These are phyloP conservation scores for Nitzschia inconspicua DNA, from an alignment of 108 stramenopile species.

Conservation along the genomic window DNA sequence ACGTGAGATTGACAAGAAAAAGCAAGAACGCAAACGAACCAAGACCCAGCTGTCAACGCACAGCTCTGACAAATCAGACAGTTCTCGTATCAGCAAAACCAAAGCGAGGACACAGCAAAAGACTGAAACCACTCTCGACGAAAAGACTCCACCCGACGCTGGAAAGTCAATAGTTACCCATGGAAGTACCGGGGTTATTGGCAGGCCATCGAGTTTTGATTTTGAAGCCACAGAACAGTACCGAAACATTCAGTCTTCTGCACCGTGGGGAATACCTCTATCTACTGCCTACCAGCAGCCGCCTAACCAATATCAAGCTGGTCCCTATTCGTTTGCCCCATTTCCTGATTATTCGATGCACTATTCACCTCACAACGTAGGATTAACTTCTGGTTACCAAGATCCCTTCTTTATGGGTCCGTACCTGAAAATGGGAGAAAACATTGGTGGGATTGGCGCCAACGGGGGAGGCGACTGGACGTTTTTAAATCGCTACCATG, in stretches of 20 bases:
- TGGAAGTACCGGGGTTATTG: too few relatives aligned
- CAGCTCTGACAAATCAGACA: too few relatives aligned
- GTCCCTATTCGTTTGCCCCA: too few relatives aligned
- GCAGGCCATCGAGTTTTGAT: too few relatives aligned
- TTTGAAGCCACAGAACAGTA: too few relatives aligned
- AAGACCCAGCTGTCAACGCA: not conserved
- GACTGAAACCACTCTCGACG: not conserved
- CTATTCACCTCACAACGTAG: constrained; percentile 5
- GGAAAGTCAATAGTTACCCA: not conserved
- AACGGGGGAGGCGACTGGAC: constrained; percentile 12
- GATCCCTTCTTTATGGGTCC: constrained; percentile 1
- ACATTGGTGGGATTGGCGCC: not conserved
- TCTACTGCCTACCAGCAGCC: too few relatives aligned
- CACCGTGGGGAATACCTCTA: too few relatives aligned
- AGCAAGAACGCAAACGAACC: not conserved
- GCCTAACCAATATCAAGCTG: too few relatives aligned
- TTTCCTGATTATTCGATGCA: too few relatives aligned
- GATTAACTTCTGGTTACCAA: constrained; percentile 1
- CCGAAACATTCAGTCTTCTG: too few relatives aligned
- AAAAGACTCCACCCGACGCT: not conserved
- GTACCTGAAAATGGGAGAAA: not conserved
- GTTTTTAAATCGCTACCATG: constrained; percentile 17
- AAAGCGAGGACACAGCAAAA: not conserved
- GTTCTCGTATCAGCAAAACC: too few relatives aligned
- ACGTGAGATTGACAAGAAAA: constrained; percentile 8